Percentiles rank a stretch among this genome's conserved stretches.
Evolutionary conservation across 306 rosid species (phyloP).

Genomic region (Cotoneaster glaucophyllus): DNA sequence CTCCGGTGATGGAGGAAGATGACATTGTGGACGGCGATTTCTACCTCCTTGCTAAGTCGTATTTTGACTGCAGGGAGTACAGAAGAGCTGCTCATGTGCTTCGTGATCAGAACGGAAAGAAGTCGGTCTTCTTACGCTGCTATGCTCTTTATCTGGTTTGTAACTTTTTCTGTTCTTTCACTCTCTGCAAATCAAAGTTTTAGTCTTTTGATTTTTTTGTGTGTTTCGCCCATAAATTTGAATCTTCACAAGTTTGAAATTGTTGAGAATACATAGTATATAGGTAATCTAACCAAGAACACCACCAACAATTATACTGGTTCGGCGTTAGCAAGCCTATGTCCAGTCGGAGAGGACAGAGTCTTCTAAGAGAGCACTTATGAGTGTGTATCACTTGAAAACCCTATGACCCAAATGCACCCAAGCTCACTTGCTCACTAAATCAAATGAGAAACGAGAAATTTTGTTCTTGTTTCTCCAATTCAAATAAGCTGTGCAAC

Average conservation of each 20-base stretch:
- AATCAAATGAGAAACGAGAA: too few relatives aligned
- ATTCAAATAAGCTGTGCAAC: too few relatives aligned
- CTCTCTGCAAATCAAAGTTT: background rate
- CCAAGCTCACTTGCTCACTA: too few relatives aligned
- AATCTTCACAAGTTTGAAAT: background rate
- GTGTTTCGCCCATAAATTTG: background rate
- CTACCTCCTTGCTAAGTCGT: slow-evolving; percentile 83
- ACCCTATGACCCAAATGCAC: background rate
- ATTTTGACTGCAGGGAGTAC: slow-evolving; percentile 84
- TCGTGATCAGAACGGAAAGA: slow-evolving; percentile 70
- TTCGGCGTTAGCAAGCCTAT: background rate
- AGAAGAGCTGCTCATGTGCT: slow-evolving; percentile 86
- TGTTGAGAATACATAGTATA: background rate
- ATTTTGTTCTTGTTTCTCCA: too few relatives aligned
- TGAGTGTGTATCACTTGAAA: background rate
- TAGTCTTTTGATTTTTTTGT: background rate
- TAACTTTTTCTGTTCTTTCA: slow-evolving; percentile 1
- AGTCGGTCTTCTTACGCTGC: slow-evolving; percentile 70
- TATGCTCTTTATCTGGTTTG: slow-evolving; percentile 80
- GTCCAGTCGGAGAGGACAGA: too few relatives aligned
- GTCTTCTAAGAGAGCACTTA: too few relatives aligned
- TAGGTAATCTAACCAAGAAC: background rate
- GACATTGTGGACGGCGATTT: slow-evolving; percentile 68
- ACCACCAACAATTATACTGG: background rate
- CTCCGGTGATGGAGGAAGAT: slow-evolving; percentile 95